phyloP scores from a whole-genome alignment of 2,329 filamentous ascomycete species.

The Ophiobolus disseminans region DNA sequence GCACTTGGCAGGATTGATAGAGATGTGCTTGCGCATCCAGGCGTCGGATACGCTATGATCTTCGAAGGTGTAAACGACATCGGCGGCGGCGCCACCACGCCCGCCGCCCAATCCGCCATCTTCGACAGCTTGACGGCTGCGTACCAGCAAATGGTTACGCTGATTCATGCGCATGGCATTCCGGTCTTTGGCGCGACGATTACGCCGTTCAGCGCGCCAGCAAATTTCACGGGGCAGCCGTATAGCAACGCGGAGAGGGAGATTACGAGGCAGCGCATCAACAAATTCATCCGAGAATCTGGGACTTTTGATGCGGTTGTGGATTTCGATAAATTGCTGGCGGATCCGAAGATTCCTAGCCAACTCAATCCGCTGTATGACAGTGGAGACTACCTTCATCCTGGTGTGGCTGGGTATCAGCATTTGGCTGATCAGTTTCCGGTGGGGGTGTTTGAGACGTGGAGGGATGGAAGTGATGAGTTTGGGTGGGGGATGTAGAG shows the following conservation, averaged over 20 bases:
- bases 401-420: slow-evolving; percentile 66
- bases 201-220: slow-evolving; percentile 64
- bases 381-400: slow-evolving; percentile 71
- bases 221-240: slow-evolving; percentile 53
- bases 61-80: slow-evolving; percentile 74
- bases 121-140: slow-evolving; percentile 62
- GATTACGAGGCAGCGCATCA: slow-evolving; percentile 63
- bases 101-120: slow-evolving; percentile 55
- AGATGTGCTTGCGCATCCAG: slow-evolving; percentile 66
- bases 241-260: slow-evolving; percentile 65
- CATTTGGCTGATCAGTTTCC: slow-evolving; percentile 66
- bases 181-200: slow-evolving; percentile 70
- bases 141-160: slow-evolving; percentile 63
- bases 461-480: slow-evolving; percentile 3
- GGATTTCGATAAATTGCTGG: slow-evolving; percentile 67
- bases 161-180: slow-evolving; percentile 62
- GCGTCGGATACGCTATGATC: slow-evolving; percentile 68
- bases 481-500: slow-evolving; percentile 1
- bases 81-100: slow-evolving; percentile 58
- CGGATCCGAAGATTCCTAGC: slow-evolving; percentile 58
- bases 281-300: slow-evolving; percentile 65
- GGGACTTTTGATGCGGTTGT: slow-evolving; percentile 66
- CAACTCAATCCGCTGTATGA: slow-evolving; percentile 61
- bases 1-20: slow-evolving; percentile 67
- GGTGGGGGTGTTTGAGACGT: slow-evolving; percentile 57